Conservation (phyloP, 2,329 filamentous ascomycete species). For the Colletotrichum spaethianum region DNA sequence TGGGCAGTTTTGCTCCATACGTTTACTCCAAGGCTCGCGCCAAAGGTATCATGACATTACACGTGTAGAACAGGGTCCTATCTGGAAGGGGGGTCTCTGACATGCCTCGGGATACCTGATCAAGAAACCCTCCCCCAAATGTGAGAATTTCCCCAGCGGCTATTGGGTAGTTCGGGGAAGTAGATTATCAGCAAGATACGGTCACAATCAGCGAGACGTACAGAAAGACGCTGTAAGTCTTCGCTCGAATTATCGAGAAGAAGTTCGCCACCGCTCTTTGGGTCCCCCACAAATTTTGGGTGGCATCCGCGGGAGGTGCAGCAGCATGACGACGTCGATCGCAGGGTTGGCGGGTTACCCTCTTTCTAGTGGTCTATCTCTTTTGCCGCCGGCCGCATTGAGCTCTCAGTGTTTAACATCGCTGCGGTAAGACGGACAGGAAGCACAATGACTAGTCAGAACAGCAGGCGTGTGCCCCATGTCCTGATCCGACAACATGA, state of each 20-base stretch:
- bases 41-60: neutral
- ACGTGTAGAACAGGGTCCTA: neutral
- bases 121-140: neutral
- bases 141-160: neutral
- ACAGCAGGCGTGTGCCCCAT: neutral
- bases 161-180: neutral
- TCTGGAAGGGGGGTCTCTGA: neutral
- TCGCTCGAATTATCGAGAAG: conserved; percentile 18
- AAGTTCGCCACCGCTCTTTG: conserved; percentile 31
- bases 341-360: conserved; percentile 13
- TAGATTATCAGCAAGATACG: neutral
- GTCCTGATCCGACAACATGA: conserved; percentile 19
- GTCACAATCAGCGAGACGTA: neutral
- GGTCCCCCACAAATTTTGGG: conserved; percentile 24
- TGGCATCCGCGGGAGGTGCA: conserved; percentile 16
- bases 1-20: conserved; percentile 3
- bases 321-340: conserved; percentile 31
- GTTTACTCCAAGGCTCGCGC: neutral
- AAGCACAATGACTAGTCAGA: neutral
- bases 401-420: neutral
- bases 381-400: neutral
- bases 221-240: neutral
- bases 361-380: conserved; percentile 20
- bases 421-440: neutral
- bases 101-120: neutral